phyloP scores from a whole-genome alignment of 2,329 filamentous ascomycete genomes.

The Trichophyton verrucosum region DNA sequence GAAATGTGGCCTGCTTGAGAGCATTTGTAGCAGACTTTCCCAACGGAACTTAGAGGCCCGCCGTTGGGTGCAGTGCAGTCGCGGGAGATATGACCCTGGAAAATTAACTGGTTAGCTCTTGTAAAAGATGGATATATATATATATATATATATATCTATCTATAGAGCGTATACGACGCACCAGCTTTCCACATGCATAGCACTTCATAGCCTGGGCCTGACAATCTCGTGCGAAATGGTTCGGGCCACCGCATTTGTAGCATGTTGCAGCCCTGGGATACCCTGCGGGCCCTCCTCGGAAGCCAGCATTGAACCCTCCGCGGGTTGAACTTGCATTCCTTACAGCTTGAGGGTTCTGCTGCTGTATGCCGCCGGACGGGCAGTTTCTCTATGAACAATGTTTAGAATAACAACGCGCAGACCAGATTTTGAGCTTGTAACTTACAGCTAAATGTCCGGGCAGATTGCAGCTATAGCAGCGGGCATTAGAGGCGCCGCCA shows the following conservation, averaged over 20 bases:
- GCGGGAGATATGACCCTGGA: conserved; percentile 67
- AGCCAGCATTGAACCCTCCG: conserved; percentile 48
- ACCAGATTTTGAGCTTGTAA: conserved; percentile 14
- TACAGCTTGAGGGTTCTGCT: conserved; percentile 45
- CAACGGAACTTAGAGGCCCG: conserved; percentile 84
- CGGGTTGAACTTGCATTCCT: conserved; percentile 55
- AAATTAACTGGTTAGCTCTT: conserved; percentile 9
- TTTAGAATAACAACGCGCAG: not conserved
- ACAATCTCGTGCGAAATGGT: conserved; percentile 97
- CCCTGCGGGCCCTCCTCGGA: conserved; percentile 59
- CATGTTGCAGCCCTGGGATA: conserved; percentile 44
- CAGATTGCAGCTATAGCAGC: conserved; percentile 95
- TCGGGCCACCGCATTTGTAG: conserved; percentile 69
- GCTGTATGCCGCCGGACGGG: conserved; percentile 40
- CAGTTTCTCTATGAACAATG: conserved; percentile 13
- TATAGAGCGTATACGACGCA: conserved; percentile 16
- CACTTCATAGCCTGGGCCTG: conserved; percentile 98
- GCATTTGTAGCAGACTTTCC: conserved; percentile 98
- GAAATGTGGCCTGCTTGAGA: conserved; percentile 93
- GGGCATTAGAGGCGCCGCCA: conserved; percentile 63
- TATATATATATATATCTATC: no score
- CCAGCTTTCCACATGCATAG: conserved; percentile 87
- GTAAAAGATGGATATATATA: not conserved
- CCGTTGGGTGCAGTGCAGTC: conserved; percentile 97
- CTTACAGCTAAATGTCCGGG: conserved; percentile 80